These are phyloP conservation scores for Volvariella volvacea DNA, from an alignment of 1,284 basidiomycete species.

Conservation along the genomic window DNA sequence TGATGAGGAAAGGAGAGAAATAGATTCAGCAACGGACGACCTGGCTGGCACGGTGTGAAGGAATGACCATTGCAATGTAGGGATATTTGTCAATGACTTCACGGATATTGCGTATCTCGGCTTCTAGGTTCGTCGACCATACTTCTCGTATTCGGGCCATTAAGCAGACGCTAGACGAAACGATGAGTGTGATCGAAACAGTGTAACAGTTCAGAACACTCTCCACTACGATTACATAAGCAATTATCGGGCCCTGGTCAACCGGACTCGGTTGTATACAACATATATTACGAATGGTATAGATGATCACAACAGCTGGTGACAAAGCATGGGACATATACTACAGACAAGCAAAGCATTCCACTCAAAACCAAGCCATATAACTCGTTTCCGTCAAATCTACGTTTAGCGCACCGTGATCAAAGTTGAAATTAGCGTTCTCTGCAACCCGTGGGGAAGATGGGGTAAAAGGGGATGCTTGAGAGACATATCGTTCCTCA, in stretches of 20 bases:
- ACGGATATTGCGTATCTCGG: constrained; percentile 86
- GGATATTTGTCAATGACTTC: constrained; percentile 87
- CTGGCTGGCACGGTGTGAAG: constrained; percentile 2
- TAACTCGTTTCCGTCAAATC: constrained; percentile 41
- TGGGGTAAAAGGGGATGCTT: constrained; percentile 34
- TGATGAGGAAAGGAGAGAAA: too few relatives aligned
- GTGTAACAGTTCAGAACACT: too few relatives aligned
- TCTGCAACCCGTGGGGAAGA: constrained; percentile 34
- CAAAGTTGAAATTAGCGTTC: constrained; percentile 39
- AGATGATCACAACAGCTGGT: too few relatives aligned
- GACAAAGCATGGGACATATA: too few relatives aligned
- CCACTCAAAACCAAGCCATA: constrained; percentile 53
- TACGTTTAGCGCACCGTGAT: constrained; percentile 36
- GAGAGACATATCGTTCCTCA: constrained; percentile 28
- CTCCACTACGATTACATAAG: too few relatives aligned
- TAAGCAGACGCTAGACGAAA: constrained; percentile 7
- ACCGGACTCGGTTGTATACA: too few relatives aligned
- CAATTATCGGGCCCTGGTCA: too few relatives aligned
- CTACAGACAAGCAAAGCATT: constrained; percentile 1
- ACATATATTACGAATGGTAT: too few relatives aligned
- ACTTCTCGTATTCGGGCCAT: constrained; percentile 86
- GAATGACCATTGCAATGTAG: constrained; percentile 88
- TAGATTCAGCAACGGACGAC: constrained; percentile 10
- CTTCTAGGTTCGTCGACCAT: constrained; percentile 91
- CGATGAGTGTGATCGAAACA: background rate